These are phyloP conservation scores for Sclerospora graminicola DNA, from an alignment of 352 stramenopile species.

Conservation along the genomic window DNA sequence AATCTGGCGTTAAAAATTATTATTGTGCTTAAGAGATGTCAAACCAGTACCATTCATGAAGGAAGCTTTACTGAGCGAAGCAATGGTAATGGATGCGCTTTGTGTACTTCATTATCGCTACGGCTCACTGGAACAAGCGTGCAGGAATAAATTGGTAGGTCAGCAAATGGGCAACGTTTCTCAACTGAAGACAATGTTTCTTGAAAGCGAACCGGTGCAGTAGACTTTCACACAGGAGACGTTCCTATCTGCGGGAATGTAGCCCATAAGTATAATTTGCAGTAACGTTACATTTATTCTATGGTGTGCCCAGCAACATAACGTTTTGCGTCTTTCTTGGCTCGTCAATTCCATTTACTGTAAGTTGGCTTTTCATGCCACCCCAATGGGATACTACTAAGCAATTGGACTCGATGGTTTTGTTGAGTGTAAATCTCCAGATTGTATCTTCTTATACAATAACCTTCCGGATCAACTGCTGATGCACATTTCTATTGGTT, in stretches of 20 bases:
- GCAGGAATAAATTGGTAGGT: slow-evolving; percentile 40
- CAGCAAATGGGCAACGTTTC: slow-evolving; percentile 53
- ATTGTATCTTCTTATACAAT: slow-evolving; percentile 43
- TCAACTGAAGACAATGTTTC: slow-evolving; percentile 54
- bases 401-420: neutral
- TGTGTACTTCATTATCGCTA: slow-evolving; percentile 67
- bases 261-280: slow-evolving; percentile 43
- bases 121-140: slow-evolving; percentile 41
- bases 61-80: slow-evolving; percentile 53
- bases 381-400: neutral
- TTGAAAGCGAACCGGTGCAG: slow-evolving; percentile 37
- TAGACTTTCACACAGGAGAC: slow-evolving; percentile 57
- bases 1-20: slow-evolving; percentile 26
- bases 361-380: slow-evolving; percentile 15
- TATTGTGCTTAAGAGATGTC: slow-evolving; percentile 25
- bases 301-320: slow-evolving; percentile 50
- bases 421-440: slow-evolving; percentile 40
- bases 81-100: slow-evolving; percentile 55
- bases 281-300: slow-evolving; percentile 58
- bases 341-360: slow-evolving; percentile 61
- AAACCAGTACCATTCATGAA: slow-evolving; percentile 22
- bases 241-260: slow-evolving; percentile 50
- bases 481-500: slow-evolving; percentile 37
- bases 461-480: slow-evolving; percentile 37
- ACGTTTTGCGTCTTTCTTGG: slow-evolving; percentile 62